phyloP scores from a whole-genome alignment of 805 yeast species.

The Candida corydali region DNA sequence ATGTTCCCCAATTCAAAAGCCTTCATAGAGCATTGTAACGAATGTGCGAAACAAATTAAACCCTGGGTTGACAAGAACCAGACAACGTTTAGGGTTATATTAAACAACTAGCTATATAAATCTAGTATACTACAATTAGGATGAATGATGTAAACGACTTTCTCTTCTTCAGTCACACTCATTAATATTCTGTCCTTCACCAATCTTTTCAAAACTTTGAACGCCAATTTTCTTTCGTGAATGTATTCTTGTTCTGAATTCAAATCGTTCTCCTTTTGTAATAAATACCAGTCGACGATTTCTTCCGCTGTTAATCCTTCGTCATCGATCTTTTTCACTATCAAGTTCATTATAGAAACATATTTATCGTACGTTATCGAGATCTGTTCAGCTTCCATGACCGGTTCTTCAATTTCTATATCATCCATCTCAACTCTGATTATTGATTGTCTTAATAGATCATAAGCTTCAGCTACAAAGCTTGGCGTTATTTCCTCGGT shows the following conservation, averaged over 20 bases:
- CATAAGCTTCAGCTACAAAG: constrained; percentile 92
- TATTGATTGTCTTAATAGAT: constrained; percentile 82
- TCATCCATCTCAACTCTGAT: constrained; percentile 94
- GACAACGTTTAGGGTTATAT: constrained; percentile 5
- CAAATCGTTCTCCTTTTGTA: constrained; percentile 66
- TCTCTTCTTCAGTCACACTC: constrained; percentile 34
- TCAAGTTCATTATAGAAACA: constrained; percentile 73
- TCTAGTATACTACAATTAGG: constrained; percentile 84
- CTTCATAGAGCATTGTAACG: constrained; percentile 62
- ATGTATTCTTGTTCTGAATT: constrained; percentile 66
- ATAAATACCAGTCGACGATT: constrained; percentile 77
- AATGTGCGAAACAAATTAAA: constrained; percentile 45
- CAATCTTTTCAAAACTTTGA: constrained; percentile 76
- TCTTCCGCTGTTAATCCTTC: constrained; percentile 66
- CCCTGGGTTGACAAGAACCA: constrained; percentile 16
- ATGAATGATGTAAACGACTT: constrained; percentile 47
- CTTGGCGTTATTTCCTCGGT: constrained; percentile 79
- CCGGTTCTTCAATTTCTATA: constrained; percentile 76
- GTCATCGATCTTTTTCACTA: constrained; percentile 62
- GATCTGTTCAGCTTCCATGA: constrained; percentile 23
- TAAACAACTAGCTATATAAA: constrained; percentile 41
- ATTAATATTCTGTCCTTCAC: constrained; percentile 82
- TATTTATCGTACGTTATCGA: constrained; percentile 83
- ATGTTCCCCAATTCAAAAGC: constrained; percentile 50
- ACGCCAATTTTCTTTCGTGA: constrained; percentile 65